Percentiles rank a stretch among this genome's conserved stretches.
These are phyloP conservation scores for Phytophthora colocasiae DNA, from an alignment of 352 stramenopile genomes.

Conservation along the genomic window DNA sequence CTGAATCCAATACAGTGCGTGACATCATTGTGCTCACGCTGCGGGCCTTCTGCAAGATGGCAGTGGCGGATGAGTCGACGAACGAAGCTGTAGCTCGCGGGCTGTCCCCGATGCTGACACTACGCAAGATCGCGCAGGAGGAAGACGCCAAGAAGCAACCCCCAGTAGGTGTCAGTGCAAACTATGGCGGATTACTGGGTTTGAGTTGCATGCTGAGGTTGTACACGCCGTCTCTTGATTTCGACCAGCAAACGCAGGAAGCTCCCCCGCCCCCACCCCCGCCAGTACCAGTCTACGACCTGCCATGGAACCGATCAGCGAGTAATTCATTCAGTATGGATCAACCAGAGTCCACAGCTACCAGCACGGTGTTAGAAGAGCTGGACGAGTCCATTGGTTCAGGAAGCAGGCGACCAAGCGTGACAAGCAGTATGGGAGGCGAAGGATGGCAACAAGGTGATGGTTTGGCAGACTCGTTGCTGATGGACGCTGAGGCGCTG, in stretches of 20 bases:
- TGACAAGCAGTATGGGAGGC: conserved; percentile 33
- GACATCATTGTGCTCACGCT: conserved; percentile 89
- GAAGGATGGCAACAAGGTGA: conserved; percentile 38
- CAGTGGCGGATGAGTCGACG: conserved; percentile 55
- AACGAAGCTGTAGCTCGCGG: conserved; percentile 55
- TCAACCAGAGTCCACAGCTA: conserved; percentile 29
- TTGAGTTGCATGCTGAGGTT: conserved; percentile 66
- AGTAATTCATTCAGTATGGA: conserved; percentile 39
- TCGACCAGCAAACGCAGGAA: conserved; percentile 47
- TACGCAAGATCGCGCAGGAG: conserved; percentile 62
- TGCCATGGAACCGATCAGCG: conserved; percentile 67
- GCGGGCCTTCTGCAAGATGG: conserved; percentile 72
- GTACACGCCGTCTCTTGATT: conserved; percentile 62
- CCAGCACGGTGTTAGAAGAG: conserved; percentile 36
- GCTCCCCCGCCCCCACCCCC: conserved; percentile 24
- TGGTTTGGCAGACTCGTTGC: conserved; percentile 55
- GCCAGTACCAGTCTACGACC: conserved; percentile 44
- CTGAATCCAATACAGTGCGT: conserved; percentile 74
- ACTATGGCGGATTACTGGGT: conserved; percentile 51
- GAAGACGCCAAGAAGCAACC: conserved; percentile 50
- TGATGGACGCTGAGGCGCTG: conserved; percentile 72
- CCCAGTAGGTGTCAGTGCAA: conserved; percentile 54
- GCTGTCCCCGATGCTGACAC: conserved; percentile 72
- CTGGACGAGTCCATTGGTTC: conserved; percentile 31
- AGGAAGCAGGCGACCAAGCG: conserved; percentile 31